phyloP scores from a whole-genome alignment of 176 grass and related monocot genomes.

The Oryza glumipatula region DNA sequence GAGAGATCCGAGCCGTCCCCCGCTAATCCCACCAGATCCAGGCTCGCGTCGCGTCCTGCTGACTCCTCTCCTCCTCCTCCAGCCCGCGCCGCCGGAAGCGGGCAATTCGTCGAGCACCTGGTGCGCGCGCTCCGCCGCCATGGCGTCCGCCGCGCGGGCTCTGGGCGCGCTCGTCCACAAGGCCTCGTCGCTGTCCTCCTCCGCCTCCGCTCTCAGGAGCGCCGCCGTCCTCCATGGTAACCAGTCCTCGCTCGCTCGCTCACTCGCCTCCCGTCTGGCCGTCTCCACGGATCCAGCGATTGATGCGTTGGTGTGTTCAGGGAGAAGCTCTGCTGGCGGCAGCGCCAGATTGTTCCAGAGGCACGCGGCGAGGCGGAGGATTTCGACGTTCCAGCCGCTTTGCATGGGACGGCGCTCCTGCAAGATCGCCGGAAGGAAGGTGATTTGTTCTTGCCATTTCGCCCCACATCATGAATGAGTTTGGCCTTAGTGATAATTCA shows the following conservation, averaged over 20 bases:
- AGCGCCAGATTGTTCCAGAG: slow-evolving; percentile 12
- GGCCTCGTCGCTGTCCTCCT: slow-evolving; percentile 32
- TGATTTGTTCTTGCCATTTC: slow-evolving; percentile 27
- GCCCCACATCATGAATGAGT: not conserved
- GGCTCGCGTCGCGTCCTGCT: not conserved
- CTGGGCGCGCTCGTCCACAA: slow-evolving; percentile 52
- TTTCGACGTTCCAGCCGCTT: slow-evolving; percentile 76
- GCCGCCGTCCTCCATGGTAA: slow-evolving; percentile 43
- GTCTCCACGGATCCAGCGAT: slow-evolving; percentile 20
- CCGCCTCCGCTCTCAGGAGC: slow-evolving; percentile 46
- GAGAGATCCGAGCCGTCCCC: slow-evolving; percentile 7
- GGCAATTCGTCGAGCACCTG: slow-evolving; percentile 54
- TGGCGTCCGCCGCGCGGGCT: slow-evolving; percentile 63
- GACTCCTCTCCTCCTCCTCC: not conserved
- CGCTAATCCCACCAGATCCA: not conserved
- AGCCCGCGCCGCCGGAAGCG: not conserved
- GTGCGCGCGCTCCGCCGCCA: slow-evolving; percentile 24
- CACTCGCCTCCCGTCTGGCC: not conserved
- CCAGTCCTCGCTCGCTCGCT: slow-evolving; percentile 1
- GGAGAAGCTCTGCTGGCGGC: slow-evolving; percentile 22
- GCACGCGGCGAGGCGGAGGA: slow-evolving; percentile 45
- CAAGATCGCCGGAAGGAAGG: slow-evolving; percentile 99
- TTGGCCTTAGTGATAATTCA: not conserved
- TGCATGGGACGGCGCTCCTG: slow-evolving; percentile 94
- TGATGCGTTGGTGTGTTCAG: slow-evolving; percentile 35